phyloP scores from a whole-genome alignment of 768 basidiomycete species.

The Agrocybe chaxingu region DNA sequence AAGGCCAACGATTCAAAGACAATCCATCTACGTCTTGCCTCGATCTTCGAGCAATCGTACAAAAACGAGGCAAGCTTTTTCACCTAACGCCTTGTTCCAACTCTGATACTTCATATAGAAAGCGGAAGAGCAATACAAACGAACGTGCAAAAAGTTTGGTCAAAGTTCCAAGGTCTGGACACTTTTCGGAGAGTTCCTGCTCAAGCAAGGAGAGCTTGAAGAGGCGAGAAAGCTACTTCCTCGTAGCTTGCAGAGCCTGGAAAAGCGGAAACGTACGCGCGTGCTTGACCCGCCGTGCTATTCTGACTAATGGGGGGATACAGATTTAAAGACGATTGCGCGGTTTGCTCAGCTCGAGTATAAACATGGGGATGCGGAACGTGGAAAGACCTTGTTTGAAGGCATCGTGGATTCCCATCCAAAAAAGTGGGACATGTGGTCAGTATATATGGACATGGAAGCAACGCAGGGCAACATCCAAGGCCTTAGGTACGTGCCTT shows the following conservation, averaged over 20 bases:
- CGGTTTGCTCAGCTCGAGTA: slow-evolving; percentile 96
- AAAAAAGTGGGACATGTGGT: slow-evolving; percentile 95
- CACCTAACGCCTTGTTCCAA: neutral
- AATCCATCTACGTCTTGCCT: slow-evolving; percentile 78
- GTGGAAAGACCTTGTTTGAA: slow-evolving; percentile 94
- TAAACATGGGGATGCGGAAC: slow-evolving; percentile 88
- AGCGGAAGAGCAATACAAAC: slow-evolving; percentile 90
- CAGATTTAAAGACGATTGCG: slow-evolving; percentile 94
- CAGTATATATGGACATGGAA: slow-evolving; percentile 96
- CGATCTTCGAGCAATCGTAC: slow-evolving; percentile 79
- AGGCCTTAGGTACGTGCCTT: slow-evolving; percentile 56
- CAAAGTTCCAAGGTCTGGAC: slow-evolving; percentile 95
- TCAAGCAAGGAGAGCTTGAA: slow-evolving; percentile 70
- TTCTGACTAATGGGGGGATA: neutral
- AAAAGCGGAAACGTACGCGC: slow-evolving; percentile 82
- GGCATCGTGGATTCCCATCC: slow-evolving; percentile 95
- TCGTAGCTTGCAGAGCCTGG: slow-evolving; percentile 84
- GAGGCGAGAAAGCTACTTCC: slow-evolving; percentile 84
- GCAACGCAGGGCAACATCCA: slow-evolving; percentile 76
- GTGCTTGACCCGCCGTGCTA: slow-evolving; percentile 24
- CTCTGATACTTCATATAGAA: slow-evolving; percentile 44
- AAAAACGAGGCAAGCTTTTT: slow-evolving; percentile 64
- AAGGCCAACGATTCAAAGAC: slow-evolving; percentile 92
- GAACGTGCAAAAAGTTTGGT: slow-evolving; percentile 91
- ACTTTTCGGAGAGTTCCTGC: slow-evolving; percentile 77